These are phyloP conservation scores for Berkeleyomyces rouxiae DNA, from an alignment of 2,329 filamentous ascomycete species.

Conservation along the genomic window DNA sequence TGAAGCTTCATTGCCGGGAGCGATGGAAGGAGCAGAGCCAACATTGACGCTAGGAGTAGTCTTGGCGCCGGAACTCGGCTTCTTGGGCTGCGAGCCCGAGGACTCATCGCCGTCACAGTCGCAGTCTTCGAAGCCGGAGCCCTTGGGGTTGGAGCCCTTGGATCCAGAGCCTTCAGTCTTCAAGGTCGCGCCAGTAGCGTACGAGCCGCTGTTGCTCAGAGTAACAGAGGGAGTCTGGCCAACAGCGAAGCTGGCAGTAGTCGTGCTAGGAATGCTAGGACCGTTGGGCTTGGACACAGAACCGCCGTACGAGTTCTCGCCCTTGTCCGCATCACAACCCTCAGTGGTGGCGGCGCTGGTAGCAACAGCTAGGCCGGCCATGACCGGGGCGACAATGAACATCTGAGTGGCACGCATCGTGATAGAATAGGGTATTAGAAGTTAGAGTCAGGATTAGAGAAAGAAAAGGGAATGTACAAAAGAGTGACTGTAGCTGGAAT, in stretches of 20 bases:
- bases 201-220: background rate
- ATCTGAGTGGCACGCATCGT: conserved; percentile 12
- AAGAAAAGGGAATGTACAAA: conserved; percentile 5
- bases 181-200: background rate
- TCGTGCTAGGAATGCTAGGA: background rate
- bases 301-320: background rate
- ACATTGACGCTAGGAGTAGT: background rate
- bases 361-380: conserved; percentile 8
- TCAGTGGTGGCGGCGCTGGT: background rate
- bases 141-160: background rate
- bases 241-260: background rate
- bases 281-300: background rate
- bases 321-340: background rate
- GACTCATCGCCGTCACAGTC: background rate
- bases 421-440: background rate
- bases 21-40: background rate
- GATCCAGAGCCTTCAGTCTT: background rate
- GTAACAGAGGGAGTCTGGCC: background rate
- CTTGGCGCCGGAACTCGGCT: no score
- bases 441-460: background rate
- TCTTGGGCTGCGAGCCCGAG: no score
- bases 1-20: background rate
- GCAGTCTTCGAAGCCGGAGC: background rate
- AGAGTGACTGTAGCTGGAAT: conserved; percentile 4
- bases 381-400: conserved; percentile 8